Evolutionary conservation across 805 yeast genomes (phyloP).

Genomic region (Candida maesae): DNA sequence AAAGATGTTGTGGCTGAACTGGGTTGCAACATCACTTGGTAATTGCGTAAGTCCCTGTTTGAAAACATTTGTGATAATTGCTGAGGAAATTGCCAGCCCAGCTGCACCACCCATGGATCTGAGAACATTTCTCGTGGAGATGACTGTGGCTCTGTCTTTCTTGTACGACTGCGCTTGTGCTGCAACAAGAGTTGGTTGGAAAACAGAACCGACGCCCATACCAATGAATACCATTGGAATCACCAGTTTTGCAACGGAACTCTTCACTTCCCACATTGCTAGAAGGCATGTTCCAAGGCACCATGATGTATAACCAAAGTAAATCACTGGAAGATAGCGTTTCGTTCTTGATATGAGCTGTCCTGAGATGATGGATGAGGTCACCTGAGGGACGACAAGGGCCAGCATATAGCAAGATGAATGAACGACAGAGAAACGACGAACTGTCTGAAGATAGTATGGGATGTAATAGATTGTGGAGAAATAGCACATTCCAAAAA

Average conservation of each 20-base stretch:
- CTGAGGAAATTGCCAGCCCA: conserved; percentile 58
- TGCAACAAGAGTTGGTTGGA: conserved; percentile 20
- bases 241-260: conserved; percentile 31
- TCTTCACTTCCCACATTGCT: conserved; percentile 9
- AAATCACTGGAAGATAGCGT: conserved; percentile 17
- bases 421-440: conserved; percentile 14
- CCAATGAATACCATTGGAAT: conserved; percentile 37
- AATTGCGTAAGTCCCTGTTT: too few relatives aligned
- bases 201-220: conserved; percentile 31
- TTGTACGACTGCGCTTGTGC: conserved; percentile 46
- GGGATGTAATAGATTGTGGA: conserved; percentile 46
- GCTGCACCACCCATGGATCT: conserved; percentile 61
- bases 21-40: too few relatives aligned
- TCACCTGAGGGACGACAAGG: conserved; percentile 16
- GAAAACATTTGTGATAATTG: too few relatives aligned
- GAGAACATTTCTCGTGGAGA: conserved; percentile 51
- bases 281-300: conserved; percentile 9
- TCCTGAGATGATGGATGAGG: conserved; percentile 15
- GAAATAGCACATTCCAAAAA: conserved; percentile 47
- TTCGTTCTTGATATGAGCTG: conserved; percentile 12
- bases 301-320: conserved; percentile 21
- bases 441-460: conserved; percentile 31
- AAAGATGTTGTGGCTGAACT: too few relatives aligned
- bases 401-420: conserved; percentile 20
- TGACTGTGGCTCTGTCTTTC: conserved; percentile 55